Percentiles rank a stretch among this genome's conserved stretches.
Evolutionary conservation across 306 rosid genomes (phyloP).

Genomic region (Vigna angularis): DNA sequence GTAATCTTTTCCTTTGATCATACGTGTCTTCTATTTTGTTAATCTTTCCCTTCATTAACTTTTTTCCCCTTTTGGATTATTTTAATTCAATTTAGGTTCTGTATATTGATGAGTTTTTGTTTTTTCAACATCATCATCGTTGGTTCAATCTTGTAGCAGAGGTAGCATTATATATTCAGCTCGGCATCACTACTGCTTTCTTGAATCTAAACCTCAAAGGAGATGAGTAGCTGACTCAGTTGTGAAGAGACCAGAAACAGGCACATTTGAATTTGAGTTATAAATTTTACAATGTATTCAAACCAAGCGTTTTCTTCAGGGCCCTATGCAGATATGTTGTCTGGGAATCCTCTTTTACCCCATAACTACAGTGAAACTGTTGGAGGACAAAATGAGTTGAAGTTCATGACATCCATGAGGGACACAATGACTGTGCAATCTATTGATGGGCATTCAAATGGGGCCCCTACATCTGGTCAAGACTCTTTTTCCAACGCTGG

Average conservation of each 20-base stretch:
- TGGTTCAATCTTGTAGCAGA: conserved; percentile 31
- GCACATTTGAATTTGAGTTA: conserved; percentile 50
- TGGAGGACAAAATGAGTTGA: conserved; percentile 68
- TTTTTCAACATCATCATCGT: conserved; percentile 11
- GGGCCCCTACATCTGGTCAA: conserved; percentile 33
- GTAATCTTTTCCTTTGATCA: conserved; percentile 19
- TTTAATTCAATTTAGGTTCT: conserved; percentile 35
- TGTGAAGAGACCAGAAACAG: conserved; percentile 51
- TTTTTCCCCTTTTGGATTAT: conserved; percentile 11
- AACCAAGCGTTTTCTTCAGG: conserved; percentile 68
- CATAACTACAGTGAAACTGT: conserved; percentile 58
- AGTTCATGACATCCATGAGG: conserved; percentile 62
- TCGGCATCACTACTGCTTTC: conserved; percentile 28
- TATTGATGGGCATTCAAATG: conserved; percentile 48
- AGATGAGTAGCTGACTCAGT: conserved; percentile 42
- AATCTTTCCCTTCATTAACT: conserved; percentile 24
- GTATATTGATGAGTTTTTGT: conserved; percentile 10
- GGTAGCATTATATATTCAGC: conserved; percentile 12
- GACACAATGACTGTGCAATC: conserved; percentile 52
- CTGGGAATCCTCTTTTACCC: conserved; percentile 54
- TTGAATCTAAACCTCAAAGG: not conserved
- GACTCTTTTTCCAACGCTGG: conserved; percentile 44
- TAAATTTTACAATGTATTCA: conserved; percentile 61
- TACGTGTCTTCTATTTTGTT: conserved; percentile 25
- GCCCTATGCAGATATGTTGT: conserved; percentile 64